Base-by-base conservation (phyloP, 345 rosid genomes). In the Boechera retrofracta region DNA sequence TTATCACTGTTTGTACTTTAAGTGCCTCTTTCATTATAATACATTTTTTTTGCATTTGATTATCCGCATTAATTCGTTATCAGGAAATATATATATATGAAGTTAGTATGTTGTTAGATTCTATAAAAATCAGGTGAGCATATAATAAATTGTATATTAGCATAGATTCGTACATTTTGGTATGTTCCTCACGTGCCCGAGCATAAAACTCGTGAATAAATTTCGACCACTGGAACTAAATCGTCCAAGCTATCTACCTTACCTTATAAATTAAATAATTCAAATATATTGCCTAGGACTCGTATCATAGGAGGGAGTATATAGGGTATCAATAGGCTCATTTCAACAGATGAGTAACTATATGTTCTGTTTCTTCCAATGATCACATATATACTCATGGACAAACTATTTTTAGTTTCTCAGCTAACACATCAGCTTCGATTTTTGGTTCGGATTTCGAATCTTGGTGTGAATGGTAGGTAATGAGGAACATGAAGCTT, bases 131-230 rank as follows among this genome's bases (percentile, higher is more conserved):
- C 24, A 21, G 24, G 24, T 21, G 24, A 21, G 24, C 24, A 21
- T 21, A 21, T 21, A 21, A 21, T 21, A 21, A 21, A 21, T 32
- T 68, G 48, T 41, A 31, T 59, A 51, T 0, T 39, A 3, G 9
- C 56, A 60, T 68, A 51, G 69, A 60, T 76, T 69, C 48, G 75
- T 42, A 69, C 64, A 61, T 42, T 62, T 24, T 61, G 70, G 47
- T 24, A 62, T 4, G 11, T 52, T 21, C 16, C 69, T 69, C 74
- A 69, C 79, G 79, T 76, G 74, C 56, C 16, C 47, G 48, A 69
- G 31, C 74, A 12, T 41, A 26, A 63, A 10, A 24, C 35, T 59
- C 60, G 13, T 5, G 48, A 69, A 61, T n/a, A 41, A 58, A 75
- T 59, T 45, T 75, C 44, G 36, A 68, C 68, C 47, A 49, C 62